Evolutionary conservation across 2,329 filamentous ascomycete species (phyloP).

Genomic region (Sclerotinia sclerotiorum): DNA sequence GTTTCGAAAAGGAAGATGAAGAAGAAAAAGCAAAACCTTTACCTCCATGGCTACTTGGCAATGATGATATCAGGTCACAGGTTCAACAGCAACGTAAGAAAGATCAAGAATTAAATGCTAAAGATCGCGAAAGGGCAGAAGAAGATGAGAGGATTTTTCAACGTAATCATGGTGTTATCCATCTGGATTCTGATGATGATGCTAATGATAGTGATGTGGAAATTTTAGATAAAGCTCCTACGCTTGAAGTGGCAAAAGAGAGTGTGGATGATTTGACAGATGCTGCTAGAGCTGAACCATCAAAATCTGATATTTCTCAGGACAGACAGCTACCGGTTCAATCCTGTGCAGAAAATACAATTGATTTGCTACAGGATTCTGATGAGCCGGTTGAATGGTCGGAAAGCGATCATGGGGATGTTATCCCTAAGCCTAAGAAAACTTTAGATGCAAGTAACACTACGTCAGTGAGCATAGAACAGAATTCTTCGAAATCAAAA

Average conservation of each 20-base stretch:
- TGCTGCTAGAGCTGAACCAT: slow-evolving; percentile 35
- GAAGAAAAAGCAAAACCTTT: slow-evolving; percentile 51
- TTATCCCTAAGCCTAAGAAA: slow-evolving; percentile 27
- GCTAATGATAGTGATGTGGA: slow-evolving; percentile 47
- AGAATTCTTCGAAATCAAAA: slow-evolving; percentile 29
- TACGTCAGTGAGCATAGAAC: slow-evolving; percentile 7
- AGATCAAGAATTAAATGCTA: slow-evolving; percentile 62
- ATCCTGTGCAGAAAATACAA: not conserved
- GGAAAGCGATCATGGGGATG: slow-evolving; percentile 49
- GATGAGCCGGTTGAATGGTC: slow-evolving; percentile 52
- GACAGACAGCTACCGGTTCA: slow-evolving; percentile 27
- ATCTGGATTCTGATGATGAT: slow-evolving; percentile 62
- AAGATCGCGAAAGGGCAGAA: slow-evolving; percentile 57
- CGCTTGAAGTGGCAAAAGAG: slow-evolving; percentile 24
- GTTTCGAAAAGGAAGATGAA: slow-evolving; percentile 42
- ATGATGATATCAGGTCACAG: slow-evolving; percentile 64
- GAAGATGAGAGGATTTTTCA: slow-evolving; percentile 54
- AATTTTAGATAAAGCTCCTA: slow-evolving; percentile 51
- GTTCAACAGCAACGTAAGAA: slow-evolving; percentile 57
- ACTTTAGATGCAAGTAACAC: slow-evolving; percentile 1
- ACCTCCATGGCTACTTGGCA: slow-evolving; percentile 71
- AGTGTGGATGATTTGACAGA: slow-evolving; percentile 38
- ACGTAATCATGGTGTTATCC: slow-evolving; percentile 54
- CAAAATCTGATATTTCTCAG: slow-evolving; percentile 34
- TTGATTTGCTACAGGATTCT: slow-evolving; percentile 23